These are phyloP conservation scores for Malus hybrid DNA, from an alignment of 331 rosid species.

Conservation along the genomic window DNA sequence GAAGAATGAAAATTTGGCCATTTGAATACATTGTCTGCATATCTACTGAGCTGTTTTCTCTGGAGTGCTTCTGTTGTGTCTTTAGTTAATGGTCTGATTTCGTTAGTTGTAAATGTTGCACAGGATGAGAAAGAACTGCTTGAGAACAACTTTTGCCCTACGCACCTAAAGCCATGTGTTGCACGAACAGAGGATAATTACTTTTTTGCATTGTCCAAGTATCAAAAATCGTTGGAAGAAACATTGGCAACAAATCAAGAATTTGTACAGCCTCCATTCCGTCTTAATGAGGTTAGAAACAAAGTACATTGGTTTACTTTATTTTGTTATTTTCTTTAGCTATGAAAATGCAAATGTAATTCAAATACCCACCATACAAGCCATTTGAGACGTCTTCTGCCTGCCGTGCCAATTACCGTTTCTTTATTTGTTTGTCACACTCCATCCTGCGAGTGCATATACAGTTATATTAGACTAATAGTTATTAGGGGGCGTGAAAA, in stretches of 20 bases:
- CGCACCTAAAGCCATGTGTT: conserved; percentile 87
- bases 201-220: conserved; percentile 83
- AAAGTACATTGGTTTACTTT: not conserved
- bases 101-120: conserved; percentile 9
- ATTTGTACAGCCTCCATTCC: conserved; percentile 82
- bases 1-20: not conserved
- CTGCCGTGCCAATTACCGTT: not conserved
- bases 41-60: not conserved
- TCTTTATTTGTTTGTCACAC: not conserved
- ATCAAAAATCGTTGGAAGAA: conserved; percentile 71
- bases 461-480: not conserved
- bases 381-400: not conserved
- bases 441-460: not conserved
- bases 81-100: not conserved
- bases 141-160: conserved; percentile 73
- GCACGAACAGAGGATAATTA: conserved; percentile 86
- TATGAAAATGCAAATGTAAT: not conserved
- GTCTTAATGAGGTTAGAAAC: conserved; percentile 70
- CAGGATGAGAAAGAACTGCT: conserved; percentile 94
- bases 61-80: conserved; percentile 6
- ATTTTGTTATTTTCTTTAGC: not conserved
- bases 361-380: not conserved
- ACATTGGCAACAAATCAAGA: conserved; percentile 52
- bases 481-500: not conserved
- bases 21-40: not conserved